Base-by-base conservation (phyloP, 2,329 filamentous ascomycete species). In the Colletotrichum neosansevieriae region DNA sequence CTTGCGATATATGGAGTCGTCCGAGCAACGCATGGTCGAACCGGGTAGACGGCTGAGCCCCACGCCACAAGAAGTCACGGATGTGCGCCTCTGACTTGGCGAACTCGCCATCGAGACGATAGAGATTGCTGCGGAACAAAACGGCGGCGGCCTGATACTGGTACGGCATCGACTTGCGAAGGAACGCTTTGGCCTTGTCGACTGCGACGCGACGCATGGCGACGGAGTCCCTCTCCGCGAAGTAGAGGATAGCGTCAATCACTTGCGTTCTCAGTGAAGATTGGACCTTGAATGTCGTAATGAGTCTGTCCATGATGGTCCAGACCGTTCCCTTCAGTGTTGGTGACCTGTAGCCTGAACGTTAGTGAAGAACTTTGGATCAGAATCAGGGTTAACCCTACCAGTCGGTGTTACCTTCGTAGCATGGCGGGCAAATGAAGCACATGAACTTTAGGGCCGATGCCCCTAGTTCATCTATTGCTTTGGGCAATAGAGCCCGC, bases 1-100 rank as follows among this genome's bases (percentile, higher is more conserved):
- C 70, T n/a, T 74, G 73, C 0, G 77, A 77, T 1, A 79, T 77
- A 21, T 79, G 77, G 4, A 79, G 67, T 2, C 77, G 72, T n/a
- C 77, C 77, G 6, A 67, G 67, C 0, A 79, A 34, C 0, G 76
- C 75, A 2, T 77, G 76, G 15, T 79, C 76, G 6, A 72, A 71
- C 6, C 74, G 72, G 0, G 73, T 76, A 1, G 47, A 32, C 0
- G 70, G 66, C 1, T 63, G 57, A 3, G 72, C 63, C 0, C 71
- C 69, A 0, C 72, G 72, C 0, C 57, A 70, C 1, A 72, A 40
- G 53, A 78, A 78, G 19, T 74, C 72, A 1, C 63, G 69, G 1
- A 79, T 74, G 0, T 71, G 57, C 0, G 71, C 66, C 3, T 77
- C 74, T 0, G 76, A 77, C 10, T 73, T 71, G 10, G 60, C 71